A percentile compares a stretch with the other conserved stretches of the same genome.
These are phyloP conservation scores for Yamadazyma diospyri DNA, from an alignment of 1,139 yeast genomes.

Conservation along the genomic window DNA sequence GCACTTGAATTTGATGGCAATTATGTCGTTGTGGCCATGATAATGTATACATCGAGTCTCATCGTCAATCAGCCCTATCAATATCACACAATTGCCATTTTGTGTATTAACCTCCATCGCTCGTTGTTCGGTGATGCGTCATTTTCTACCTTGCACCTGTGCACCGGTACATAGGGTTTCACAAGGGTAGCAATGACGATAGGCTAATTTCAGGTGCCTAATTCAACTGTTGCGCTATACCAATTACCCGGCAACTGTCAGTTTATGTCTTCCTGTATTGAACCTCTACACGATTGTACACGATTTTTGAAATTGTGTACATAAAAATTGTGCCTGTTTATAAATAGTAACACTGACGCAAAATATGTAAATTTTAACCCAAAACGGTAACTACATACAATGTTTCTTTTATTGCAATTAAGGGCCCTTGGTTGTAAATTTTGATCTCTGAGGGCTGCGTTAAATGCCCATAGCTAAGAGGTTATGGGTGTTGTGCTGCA, in stretches of 20 bases:
- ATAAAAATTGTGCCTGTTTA: background rate
- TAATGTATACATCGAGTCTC: slow-evolving; percentile 41
- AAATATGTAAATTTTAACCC: background rate
- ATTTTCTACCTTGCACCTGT: no score
- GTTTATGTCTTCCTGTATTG: no score
- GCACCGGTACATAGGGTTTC: no score
- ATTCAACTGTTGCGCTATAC: no score
- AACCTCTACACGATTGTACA: no score
- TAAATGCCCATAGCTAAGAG: background rate
- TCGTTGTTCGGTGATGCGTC: no score
- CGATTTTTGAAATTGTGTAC: no score
- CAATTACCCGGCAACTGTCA: no score
- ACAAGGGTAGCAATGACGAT: no score
- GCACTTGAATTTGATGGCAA: slow-evolving; percentile 42
- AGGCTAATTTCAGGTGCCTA: no score
- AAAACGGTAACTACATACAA: background rate
- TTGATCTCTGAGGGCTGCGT: background rate
- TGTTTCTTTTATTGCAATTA: background rate
- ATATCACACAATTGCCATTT: slow-evolving; percentile 3
- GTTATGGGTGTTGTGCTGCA: slow-evolving; percentile 1
- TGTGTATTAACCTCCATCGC: slow-evolving; percentile 4
- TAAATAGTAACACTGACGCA: slow-evolving; percentile 1
- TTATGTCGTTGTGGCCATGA: slow-evolving; percentile 32
- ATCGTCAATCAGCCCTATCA: slow-evolving; percentile 21
- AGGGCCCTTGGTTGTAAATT: background rate